phyloP scores from a whole-genome alignment of 768 basidiomycete species.

The Suillus subluteus region DNA sequence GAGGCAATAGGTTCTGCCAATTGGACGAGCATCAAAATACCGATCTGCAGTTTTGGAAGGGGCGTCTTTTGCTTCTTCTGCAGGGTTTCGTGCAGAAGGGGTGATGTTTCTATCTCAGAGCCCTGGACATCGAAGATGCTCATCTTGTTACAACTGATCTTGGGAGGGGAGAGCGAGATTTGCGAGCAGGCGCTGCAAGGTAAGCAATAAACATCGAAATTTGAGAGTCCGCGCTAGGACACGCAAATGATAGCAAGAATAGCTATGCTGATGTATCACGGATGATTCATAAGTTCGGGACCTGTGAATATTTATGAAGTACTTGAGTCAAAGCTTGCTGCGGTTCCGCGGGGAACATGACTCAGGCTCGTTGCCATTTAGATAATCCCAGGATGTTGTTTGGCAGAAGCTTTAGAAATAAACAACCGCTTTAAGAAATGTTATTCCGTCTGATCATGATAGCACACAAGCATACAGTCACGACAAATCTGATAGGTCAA shows the following conservation, averaged over 20 bases:
- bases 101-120: background rate
- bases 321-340: background rate
- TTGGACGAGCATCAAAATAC: conserved; percentile 40
- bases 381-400: background rate
- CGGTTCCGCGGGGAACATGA: background rate
- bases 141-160: background rate
- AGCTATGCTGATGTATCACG: background rate
- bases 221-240: background rate
- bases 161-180: background rate
- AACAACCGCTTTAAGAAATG: background rate
- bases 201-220: background rate
- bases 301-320: background rate
- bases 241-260: conserved; percentile 3
- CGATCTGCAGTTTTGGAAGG: conserved; percentile 43
- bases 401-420: conserved; percentile 1
- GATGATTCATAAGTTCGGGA: background rate
- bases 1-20: conserved; percentile 40
- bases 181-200: too few species aligned
- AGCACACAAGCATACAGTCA: background rate
- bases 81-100: background rate
- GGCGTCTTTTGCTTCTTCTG: conserved; percentile 28
- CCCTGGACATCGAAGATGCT: background rate
- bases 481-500: background rate
- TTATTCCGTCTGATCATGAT: background rate
- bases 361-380: background rate